Base-by-base conservation (phyloP, 805 yeast species). In the Saccharomyces kudriavzevii region DNA sequence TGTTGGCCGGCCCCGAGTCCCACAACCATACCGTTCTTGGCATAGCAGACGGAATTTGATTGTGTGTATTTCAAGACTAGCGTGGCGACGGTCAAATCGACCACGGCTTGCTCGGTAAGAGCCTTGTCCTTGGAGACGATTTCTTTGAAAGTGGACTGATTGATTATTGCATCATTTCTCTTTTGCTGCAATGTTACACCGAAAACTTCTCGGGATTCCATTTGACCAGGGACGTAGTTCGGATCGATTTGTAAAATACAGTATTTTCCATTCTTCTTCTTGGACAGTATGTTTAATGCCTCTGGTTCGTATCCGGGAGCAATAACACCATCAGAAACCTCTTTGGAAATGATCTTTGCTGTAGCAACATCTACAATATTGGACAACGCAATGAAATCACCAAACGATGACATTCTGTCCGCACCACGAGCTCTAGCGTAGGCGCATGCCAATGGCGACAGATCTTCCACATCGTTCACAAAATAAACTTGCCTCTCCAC, bases 1-100 rank as follows among this genome's bases (percentile, higher is more conserved):
- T 94, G 99, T 79, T 94, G 99, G 61, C 99, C 99, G 56, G 99
- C 99, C 68, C 99, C 99, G 65, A 94, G 81, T 61, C 99, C 99
- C 66, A 94, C 83, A 57, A 94, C 96, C 99, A 94, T 94, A 78
- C 99, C 99, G 72, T 91, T 88, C 77, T 91, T 94, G 64, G 97
- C 97, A 74, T 91, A 94, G 76, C 97, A 90, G 52, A 94, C 99
- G 47, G 98, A 92, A 82, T 94, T 94, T 54, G 97, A 89, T 77
- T 94, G 99, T 17, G 99, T 94, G 80, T 90, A 94, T 74, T 94
- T 94, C 72, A 94, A 80, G 48, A 97, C 96, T 70, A 94, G 89
- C 49, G 99, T 94, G 55, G 99, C 99, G 57, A 94, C 97, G 43
- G 96, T 88, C 70, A 94, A 80, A 73, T 94, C 99, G 61, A 92